Base-by-base conservation (phyloP, 2,329 filamentous ascomycete genomes). In the Aspergillus sp. region DNA sequence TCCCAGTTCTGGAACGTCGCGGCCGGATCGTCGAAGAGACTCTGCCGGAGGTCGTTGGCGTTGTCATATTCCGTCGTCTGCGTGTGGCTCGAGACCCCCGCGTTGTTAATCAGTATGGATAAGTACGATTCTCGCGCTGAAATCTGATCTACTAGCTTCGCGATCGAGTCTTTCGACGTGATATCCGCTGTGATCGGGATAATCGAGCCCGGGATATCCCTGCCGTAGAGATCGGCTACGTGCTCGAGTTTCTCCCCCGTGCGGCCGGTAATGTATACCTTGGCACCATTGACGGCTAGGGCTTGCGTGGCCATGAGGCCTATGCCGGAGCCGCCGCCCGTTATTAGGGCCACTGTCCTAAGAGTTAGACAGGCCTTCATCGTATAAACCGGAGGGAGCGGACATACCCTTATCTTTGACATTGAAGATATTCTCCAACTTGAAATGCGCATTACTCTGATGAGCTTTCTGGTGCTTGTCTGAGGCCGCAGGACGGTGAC, bases 81-180 rank as follows among this genome's bases (percentile, higher is more conserved):
- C 0, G 75, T 76, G 51, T 81, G 78, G 5, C 82, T 79, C 1
- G 73, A 68, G 29, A 88, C 78, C 7, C 87, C 87, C 1, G 86
- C 84, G 60, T 83, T 84, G 70, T 79, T 83, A 50, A 86, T 73
- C 2, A 89, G 68, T 34, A 91, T 76, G 59, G 88, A 83, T 52
- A 91, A 72, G 59, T 80, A 77, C 29, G 80, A 80, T 40, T 80
- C 74, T 34, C 82, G 80, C 35, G 71, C 69, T 43, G 77, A 71
- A 43, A 91, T 66, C 28, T 81, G 74, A 3, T 76, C 56, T 12
- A 77, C 76, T 2, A 85, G 68, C 2, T 70, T 70, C 47, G 76
- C 67, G 26, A 86, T 74, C 29, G 82, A 78, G 1, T 73, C 69
- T 62, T 86, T 86, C 49, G 75, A 77, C 4, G 79, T 81, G 1